Conservation (phyloP, 805 yeast genomes). For the Lipomyces sp. region DNA sequence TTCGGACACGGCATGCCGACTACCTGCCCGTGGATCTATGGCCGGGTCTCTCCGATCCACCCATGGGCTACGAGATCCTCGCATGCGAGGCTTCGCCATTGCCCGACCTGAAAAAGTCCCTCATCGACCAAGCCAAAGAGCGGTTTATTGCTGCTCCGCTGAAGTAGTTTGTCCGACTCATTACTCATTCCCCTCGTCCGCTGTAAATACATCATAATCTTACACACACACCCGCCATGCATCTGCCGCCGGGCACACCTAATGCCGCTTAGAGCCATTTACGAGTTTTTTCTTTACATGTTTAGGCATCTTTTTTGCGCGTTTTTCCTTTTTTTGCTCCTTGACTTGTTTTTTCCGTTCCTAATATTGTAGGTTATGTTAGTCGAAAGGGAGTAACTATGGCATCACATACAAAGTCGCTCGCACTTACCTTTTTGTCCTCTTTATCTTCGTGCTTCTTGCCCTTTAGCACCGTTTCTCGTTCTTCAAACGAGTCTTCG, state of each 20-base stretch:
- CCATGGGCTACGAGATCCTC: slow-evolving; percentile 32
- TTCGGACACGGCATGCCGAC: slow-evolving; percentile 49
- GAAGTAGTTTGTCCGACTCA: neutral
- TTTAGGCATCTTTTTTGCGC: slow-evolving; percentile 79
- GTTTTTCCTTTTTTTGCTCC: slow-evolving; percentile 71
- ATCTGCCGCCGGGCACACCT: neutral
- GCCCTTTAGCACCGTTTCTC: slow-evolving; percentile 48
- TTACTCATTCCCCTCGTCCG: too few relatives aligned
- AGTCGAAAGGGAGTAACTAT: too few relatives aligned
- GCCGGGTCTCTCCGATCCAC: slow-evolving; percentile 44
- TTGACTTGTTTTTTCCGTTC: slow-evolving; percentile 69
- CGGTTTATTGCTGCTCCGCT: slow-evolving; percentile 10
- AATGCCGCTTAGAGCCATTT: slow-evolving; percentile 44
- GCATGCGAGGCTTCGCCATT: slow-evolving; percentile 23
- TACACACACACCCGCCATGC: neutral
- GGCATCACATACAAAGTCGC: too few relatives aligned
- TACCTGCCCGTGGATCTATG: slow-evolving; percentile 57
- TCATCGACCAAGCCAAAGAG: slow-evolving; percentile 19
- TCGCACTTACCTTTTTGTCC: slow-evolving; percentile 51
- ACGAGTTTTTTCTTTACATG: slow-evolving; percentile 74
- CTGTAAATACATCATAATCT: neutral
- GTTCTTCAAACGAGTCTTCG: slow-evolving; percentile 45
- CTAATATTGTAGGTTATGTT: too few relatives aligned
- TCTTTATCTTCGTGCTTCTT: slow-evolving; percentile 80
- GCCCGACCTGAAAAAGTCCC: slow-evolving; percentile 19